Evolutionary conservation across 345 rosid genomes (phyloP).

Genomic region (Bruguiera parviflora): DNA sequence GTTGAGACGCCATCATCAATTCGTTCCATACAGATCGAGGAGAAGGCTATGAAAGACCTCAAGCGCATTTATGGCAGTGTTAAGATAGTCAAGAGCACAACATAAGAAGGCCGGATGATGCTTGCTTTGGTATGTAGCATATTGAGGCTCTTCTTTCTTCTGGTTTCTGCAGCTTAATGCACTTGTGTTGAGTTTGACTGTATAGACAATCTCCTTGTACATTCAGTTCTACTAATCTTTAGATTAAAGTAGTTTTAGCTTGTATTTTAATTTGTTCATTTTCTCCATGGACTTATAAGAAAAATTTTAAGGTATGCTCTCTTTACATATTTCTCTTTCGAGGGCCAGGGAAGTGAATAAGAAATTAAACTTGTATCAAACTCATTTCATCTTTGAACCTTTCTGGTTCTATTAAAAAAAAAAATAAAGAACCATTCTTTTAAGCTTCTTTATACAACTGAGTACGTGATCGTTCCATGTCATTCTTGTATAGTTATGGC

Average conservation of each 20-base stretch:
- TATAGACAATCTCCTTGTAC: constrained; percentile 36
- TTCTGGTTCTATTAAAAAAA: too few relatives aligned
- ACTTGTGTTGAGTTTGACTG: constrained; percentile 33
- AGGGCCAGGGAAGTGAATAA: too few relatives aligned
- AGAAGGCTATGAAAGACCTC: constrained; percentile 89
- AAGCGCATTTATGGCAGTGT: constrained; percentile 84
- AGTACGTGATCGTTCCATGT: too few relatives aligned
- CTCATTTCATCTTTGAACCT: too few relatives aligned
- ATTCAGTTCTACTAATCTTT: constrained; percentile 8
- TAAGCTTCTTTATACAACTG: too few relatives aligned
- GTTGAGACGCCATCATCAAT: constrained; percentile 62
- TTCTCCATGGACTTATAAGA: too few relatives aligned
- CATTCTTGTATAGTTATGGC: too few relatives aligned
- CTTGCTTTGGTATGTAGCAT: constrained; percentile 8
- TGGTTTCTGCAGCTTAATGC: constrained; percentile 4
- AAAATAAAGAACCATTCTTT: too few relatives aligned
- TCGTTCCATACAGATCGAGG: constrained; percentile 90
- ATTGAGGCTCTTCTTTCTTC: constrained; percentile 1
- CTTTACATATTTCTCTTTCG: too few relatives aligned
- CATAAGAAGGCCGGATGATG: constrained; percentile 3
- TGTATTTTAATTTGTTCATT: not conserved
- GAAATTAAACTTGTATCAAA: too few relatives aligned
- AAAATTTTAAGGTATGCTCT: too few relatives aligned
- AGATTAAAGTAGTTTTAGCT: constrained; percentile 6
- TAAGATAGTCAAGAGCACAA: constrained; percentile 64